Percentiles rank a stretch among this genome's conserved stretches.
Conservation (phyloP, 345 rosid species). For the Turritis glabra region DNA sequence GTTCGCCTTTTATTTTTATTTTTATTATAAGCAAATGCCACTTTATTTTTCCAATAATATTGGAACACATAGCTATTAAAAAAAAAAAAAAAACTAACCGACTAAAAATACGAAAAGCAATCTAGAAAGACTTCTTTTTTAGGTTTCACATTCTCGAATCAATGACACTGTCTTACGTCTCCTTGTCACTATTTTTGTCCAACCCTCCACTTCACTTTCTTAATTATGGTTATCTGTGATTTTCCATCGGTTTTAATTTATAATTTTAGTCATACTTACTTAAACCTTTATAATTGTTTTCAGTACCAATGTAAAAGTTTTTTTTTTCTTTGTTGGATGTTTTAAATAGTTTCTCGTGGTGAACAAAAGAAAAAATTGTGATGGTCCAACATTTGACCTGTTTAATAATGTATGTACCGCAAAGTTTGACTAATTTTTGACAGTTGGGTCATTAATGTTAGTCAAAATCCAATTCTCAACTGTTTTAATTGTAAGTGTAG, state of each 20-base stretch:
- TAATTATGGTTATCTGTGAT: background rate
- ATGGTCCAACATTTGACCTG: background rate
- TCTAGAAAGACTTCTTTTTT: constrained; percentile 3
- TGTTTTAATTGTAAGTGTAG: background rate
- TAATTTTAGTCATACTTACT: background rate
- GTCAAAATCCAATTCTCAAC: constrained; percentile 9
- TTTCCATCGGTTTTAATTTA: too few species aligned
- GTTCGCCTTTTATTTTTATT: background rate
- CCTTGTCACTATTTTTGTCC: background rate
- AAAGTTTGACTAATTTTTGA: constrained; percentile 11
- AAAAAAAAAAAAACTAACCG: background rate
- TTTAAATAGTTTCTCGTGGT: background rate
- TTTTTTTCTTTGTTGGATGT: background rate
- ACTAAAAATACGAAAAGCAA: constrained; percentile 26
- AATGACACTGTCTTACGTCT: constrained; percentile 9
- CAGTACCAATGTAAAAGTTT: background rate
- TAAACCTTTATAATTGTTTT: background rate
- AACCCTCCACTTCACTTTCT: background rate
- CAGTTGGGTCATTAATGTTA: constrained; percentile 20
- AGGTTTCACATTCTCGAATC: constrained; percentile 21
- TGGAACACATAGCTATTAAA: constrained; percentile 9
- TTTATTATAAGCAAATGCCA: constrained; percentile 29
- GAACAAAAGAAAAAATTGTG: background rate
- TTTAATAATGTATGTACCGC: constrained; percentile 9
- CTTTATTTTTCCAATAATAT: constrained; percentile 20